phyloP scores from a whole-genome alignment of 345 rosid species.

The Dovyalis caffra region DNA sequence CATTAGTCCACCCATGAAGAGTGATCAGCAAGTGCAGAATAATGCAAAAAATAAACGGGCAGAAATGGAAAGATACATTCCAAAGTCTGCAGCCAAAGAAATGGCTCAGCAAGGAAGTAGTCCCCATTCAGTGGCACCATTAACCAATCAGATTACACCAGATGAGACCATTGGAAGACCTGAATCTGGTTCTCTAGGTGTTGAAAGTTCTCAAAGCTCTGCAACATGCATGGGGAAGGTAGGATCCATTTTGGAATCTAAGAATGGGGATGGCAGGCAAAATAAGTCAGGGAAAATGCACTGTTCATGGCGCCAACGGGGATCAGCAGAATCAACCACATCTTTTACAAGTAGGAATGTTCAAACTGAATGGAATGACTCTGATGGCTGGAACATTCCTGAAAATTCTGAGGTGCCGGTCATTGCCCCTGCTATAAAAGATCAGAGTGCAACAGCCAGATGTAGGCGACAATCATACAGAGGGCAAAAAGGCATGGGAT shows the following conservation, averaged over 20 bases:
- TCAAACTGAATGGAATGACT: constrained; percentile 43
- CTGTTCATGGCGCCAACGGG: constrained; percentile 72
- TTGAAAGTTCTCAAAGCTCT: constrained; percentile 36
- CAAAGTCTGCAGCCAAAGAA: constrained; percentile 91
- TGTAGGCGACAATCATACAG: constrained; percentile 52
- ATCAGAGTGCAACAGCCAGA: constrained; percentile 46
- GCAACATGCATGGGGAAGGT: constrained; percentile 37
- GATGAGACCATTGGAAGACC: constrained; percentile 32
- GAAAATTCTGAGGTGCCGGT: constrained; percentile 36
- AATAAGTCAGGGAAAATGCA: constrained; percentile 57
- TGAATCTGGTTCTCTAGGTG: constrained; percentile 37
- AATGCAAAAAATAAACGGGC: constrained; percentile 73
- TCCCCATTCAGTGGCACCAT: constrained; percentile 41
- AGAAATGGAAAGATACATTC: constrained; percentile 84
- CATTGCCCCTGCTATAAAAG: constrained; percentile 40
- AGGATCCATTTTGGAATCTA: constrained; percentile 37
- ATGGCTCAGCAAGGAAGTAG: constrained; percentile 61
- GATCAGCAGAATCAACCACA: constrained; percentile 40
- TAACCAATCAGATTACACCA: constrained; percentile 26
- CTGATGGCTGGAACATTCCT: constrained; percentile 63
- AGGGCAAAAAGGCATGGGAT: constrained; percentile 49
- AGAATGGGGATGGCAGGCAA: constrained; percentile 57
- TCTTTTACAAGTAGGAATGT: constrained; percentile 36
- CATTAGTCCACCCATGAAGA: constrained; percentile 40
- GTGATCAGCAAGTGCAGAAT: constrained; percentile 50